A percentile compares a stretch with the other conserved stretches of the same genome.
Conservation (phyloP, 768 basidiomycete genomes). For the Plicaturopsis crispa region DNA sequence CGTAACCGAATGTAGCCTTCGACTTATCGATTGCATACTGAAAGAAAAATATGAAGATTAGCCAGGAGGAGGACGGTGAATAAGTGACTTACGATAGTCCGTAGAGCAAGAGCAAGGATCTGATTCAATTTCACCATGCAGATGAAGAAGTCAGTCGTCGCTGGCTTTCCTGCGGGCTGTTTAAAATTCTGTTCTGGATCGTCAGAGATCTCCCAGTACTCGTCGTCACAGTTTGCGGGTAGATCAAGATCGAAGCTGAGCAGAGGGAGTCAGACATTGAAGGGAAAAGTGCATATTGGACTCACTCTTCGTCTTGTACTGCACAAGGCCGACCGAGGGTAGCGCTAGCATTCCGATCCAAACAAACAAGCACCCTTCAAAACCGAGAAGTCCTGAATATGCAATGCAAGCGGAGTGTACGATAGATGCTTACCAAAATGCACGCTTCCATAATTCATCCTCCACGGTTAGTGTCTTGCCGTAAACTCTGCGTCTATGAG, state of each 20-base stretch:
- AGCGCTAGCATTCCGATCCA: constrained; percentile 23
- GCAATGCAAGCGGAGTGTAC: constrained; percentile 10
- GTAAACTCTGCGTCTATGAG: constrained; percentile 38
- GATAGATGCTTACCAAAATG: constrained; percentile 39
- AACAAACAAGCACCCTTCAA: constrained; percentile 32
- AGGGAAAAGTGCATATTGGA: constrained; percentile 5
- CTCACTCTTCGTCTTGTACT: constrained; percentile 67
- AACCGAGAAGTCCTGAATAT: too few species aligned
- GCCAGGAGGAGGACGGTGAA: background rate
- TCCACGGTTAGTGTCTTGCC: constrained; percentile 25
- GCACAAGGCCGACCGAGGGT: constrained; percentile 60
- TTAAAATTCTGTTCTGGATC: constrained; percentile 33
- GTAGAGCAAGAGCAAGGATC: constrained; percentile 37
- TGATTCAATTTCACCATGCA: constrained; percentile 34
- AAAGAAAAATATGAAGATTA: constrained; percentile 22
- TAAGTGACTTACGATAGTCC: constrained; percentile 33
- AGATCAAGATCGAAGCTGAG: constrained; percentile 40
- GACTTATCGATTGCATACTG: constrained; percentile 71
- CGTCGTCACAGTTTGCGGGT: constrained; percentile 42
- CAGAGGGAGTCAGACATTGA: background rate
- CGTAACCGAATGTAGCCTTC: constrained; percentile 42
- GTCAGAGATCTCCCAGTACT: constrained; percentile 39
- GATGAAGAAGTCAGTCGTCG: constrained; percentile 30
- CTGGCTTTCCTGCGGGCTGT: constrained; percentile 38
- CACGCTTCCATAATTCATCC: constrained; percentile 48